Evolutionary conservation across 331 rosid species (phyloP).

Genomic region (Malus hybrid): DNA sequence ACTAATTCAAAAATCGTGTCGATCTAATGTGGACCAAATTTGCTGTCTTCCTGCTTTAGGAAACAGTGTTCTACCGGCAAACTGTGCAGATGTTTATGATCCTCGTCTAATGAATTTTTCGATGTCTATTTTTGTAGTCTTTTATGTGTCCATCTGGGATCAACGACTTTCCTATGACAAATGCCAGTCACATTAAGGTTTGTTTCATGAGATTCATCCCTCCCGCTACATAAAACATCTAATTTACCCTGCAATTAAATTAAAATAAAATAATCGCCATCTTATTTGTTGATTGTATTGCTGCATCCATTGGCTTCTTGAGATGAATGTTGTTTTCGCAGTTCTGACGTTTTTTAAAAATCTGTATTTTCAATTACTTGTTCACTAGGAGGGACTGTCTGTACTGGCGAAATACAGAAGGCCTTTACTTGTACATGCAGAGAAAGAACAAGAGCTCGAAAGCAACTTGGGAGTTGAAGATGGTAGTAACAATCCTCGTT

Average conservation of each 20-base stretch:
- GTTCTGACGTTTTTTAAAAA: slow-evolving; percentile 13
- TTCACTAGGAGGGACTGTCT: slow-evolving; percentile 70
- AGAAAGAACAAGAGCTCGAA: slow-evolving; percentile 49
- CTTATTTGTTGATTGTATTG: neutral
- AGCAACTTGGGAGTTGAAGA: slow-evolving; percentile 30
- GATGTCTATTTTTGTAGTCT: slow-evolving; percentile 46
- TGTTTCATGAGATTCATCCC: neutral
- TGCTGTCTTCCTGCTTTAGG: neutral
- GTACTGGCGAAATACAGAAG: slow-evolving; percentile 78
- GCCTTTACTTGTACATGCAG: slow-evolving; percentile 84
- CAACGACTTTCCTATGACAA: slow-evolving; percentile 86
- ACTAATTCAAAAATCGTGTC: neutral
- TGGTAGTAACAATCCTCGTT: slow-evolving; percentile 34
- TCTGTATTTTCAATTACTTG: slow-evolving; percentile 13
- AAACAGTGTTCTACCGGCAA: neutral
- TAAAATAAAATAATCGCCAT: neutral
- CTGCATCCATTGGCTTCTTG: neutral
- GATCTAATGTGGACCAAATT: neutral
- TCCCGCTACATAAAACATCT: neutral
- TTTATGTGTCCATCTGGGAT: slow-evolving; percentile 99
- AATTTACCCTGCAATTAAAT: neutral
- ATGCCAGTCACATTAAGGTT: slow-evolving; percentile 82
- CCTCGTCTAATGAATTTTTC: slow-evolving; percentile 8
- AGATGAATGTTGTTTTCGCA: neutral
- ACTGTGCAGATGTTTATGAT: neutral